Conservation (phyloP, 345 rosid genomes). For the Brassica napus region Da-Ae NC_063449.1:41522501-41523000, state of each 20-base stretch:
- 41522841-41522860: slow-evolving; percentile 51
- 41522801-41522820: slow-evolving; percentile 43
- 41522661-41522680: too few relatives aligned
- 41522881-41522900: slow-evolving; percentile 50
- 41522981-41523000: slow-evolving; percentile 34
- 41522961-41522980: slow-evolving; percentile 49
- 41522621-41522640: too few relatives aligned
- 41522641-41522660: too few relatives aligned
- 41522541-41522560: slow-evolving; percentile 48
- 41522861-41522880: slow-evolving; percentile 44
- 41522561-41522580: slow-evolving; percentile 5
- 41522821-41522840: slow-evolving; percentile 61
- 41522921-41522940: slow-evolving; percentile 30
- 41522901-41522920: slow-evolving; percentile 49
- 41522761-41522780: slow-evolving; percentile 6
- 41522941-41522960: slow-evolving; percentile 46
- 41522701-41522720: slow-evolving; percentile 29
- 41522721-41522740: slow-evolving; percentile 55
- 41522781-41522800: slow-evolving; percentile 43
- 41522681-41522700: too few relatives aligned
- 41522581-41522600: slow-evolving; percentile 27
- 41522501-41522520: slow-evolving; percentile 20
- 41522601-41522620: slow-evolving; percentile 5
- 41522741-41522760: slow-evolving; percentile 26
- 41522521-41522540: slow-evolving; percentile 57